These are phyloP conservation scores for Dryas octopetala DNA, from an alignment of 306 rosid species.

Conservation along the genomic window DNA sequence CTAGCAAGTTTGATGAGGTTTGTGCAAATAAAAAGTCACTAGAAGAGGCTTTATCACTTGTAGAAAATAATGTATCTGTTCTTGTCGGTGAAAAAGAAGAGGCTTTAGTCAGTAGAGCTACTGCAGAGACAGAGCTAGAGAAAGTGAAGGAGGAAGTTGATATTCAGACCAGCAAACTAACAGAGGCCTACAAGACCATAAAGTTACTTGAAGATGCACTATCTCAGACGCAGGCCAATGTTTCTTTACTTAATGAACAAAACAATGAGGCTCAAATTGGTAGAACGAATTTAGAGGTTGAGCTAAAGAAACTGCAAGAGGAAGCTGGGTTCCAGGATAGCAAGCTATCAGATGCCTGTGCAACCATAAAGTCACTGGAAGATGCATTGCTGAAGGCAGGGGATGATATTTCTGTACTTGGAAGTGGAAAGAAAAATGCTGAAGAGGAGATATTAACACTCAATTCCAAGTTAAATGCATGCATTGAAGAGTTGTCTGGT, in stretches of 20 bases:
- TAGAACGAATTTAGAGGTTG: constrained; percentile 59
- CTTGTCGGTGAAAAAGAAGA: constrained; percentile 67
- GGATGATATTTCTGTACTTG: constrained; percentile 52
- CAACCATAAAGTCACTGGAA: constrained; percentile 57
- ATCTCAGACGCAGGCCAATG: constrained; percentile 48
- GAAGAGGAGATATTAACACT: constrained; percentile 66
- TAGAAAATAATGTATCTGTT: constrained; percentile 52
- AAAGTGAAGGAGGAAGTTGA: constrained; percentile 61
- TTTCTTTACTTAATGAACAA: constrained; percentile 58
- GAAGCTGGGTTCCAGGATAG: constrained; percentile 53
- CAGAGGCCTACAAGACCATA: constrained; percentile 63
- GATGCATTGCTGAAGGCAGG: constrained; percentile 71
- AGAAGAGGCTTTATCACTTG: constrained; percentile 67
- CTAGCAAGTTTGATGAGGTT: constrained; percentile 44
- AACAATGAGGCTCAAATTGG: constrained; percentile 51
- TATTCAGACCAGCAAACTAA: constrained; percentile 49
- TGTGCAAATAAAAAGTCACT: constrained; percentile 46
- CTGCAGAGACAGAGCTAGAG: constrained; percentile 62
- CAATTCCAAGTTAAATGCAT: constrained; percentile 63
- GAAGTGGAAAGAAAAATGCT: constrained; percentile 57
- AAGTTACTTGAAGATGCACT: constrained; percentile 64
- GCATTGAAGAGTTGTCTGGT: constrained; percentile 70
- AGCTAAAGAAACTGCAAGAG: constrained; percentile 66
- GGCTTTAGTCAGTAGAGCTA: constrained; percentile 52
- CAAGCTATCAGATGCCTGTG: constrained; percentile 52